These are phyloP conservation scores for Sambucus nigra DNA, from an alignment of 129 eudicot genomes.

Conservation along the genomic window DNA sequence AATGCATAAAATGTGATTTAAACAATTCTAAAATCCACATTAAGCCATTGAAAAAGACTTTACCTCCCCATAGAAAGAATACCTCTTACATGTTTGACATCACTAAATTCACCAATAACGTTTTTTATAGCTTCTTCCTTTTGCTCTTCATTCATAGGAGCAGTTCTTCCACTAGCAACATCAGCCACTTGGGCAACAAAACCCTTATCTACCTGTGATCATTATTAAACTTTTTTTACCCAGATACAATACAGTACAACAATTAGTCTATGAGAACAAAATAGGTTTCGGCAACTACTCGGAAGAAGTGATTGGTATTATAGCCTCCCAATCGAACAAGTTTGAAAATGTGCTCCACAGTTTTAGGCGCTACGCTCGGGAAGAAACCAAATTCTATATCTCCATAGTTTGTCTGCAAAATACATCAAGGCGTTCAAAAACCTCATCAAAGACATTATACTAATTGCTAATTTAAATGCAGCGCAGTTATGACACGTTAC, in stretches of 20 bases:
- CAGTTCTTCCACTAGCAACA: constrained; percentile 78
- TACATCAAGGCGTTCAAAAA: constrained; percentile 2
- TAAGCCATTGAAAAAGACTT: not conserved
- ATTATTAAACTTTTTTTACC: constrained; percentile 2
- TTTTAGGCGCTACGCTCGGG: constrained; percentile 83
- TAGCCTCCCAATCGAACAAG: constrained; percentile 95
- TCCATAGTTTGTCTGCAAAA: constrained; percentile 79
- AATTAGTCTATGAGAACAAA: not conserved
- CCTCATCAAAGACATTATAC: not conserved
- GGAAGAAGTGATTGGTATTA: constrained; percentile 93
- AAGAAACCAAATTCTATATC: constrained; percentile 98
- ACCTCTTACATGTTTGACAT: constrained; percentile 94
- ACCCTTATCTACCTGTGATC: constrained; percentile 84
- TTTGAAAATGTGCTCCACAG: constrained; percentile 94
- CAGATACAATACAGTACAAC: constrained; percentile 6
- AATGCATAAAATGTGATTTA: no score
- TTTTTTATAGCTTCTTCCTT: constrained; percentile 72
- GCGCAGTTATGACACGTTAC: no score
- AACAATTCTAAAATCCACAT: no score
- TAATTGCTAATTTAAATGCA: not conserved
- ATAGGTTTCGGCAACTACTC: constrained; percentile 38
- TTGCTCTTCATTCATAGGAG: constrained; percentile 94
- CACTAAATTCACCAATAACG: constrained; percentile 89
- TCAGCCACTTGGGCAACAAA: constrained; percentile 99
- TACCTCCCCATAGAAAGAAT: constrained; percentile 99